Base-by-base conservation (phyloP, 164 flowering plant species). In the Aristolochia californica region DNA sequence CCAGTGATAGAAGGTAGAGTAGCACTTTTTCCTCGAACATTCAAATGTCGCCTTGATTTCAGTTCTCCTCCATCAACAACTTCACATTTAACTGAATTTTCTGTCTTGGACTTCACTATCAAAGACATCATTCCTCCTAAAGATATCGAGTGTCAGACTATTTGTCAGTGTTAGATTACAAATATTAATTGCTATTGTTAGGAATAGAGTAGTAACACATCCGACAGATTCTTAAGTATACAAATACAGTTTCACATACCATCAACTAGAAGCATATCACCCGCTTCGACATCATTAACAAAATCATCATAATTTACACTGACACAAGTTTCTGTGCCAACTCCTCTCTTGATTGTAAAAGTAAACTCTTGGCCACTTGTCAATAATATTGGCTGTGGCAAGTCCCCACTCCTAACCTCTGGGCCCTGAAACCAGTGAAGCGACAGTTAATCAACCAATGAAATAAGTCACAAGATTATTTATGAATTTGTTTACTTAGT, bases 71-170 rank as follows among this genome's bases (percentile, higher is more conserved):
- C 99, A 74, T 94, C 97, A 74, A 94, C 73, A 56, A 94, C 99
- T 78, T 83, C 94, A 73, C 99, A 93, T 70, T 78, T 82, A 17
- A 93, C 99, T 30, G 87, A 84, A 60, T 87, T 96, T 64, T 78
- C 83, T 55, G 89, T 88, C 83, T 87, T 94, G 59, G 87, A 88
- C 72, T 83, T 94, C 66, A 94, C 99, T 55, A 75, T 1, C 15
- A 94, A 70, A 49, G 99, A 87, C 97, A 94, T 90, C 99, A 94
- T 94, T 56, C 99, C 99, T 74, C 99, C 97, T 94, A 68, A 18
- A 69, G 14, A 17, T 12, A 34, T 34, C 9, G 10, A 34, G 40
- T 2, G 40, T 34, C 7, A 34, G 40, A 34, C 40, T 5, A 34
- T 34, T 34, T 34, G 40, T 34, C 10, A 12, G 40, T 9, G 10